phyloP scores from a whole-genome alignment of 1,139 yeast species.

The Kluyveromyces sp. region DNA sequence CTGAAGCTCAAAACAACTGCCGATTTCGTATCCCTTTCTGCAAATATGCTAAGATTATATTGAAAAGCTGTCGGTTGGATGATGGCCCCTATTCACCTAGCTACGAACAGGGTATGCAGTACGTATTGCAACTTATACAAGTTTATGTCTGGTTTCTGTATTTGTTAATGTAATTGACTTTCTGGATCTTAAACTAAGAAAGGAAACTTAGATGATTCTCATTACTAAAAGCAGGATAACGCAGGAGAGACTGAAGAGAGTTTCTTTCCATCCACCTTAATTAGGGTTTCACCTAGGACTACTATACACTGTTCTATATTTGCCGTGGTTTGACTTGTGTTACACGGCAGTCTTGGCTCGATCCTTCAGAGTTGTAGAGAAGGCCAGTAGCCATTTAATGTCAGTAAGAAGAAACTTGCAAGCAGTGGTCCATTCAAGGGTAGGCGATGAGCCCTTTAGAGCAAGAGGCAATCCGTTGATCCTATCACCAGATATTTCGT shows the following conservation, averaged over 20 bases:
- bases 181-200: not conserved
- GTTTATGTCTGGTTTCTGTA: not conserved
- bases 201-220: not conserved
- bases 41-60: no score
- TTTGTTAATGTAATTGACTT: not conserved
- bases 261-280: no score
- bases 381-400: conserved; percentile 36
- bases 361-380: conserved; percentile 22
- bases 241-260: not conserved
- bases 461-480: conserved; percentile 76
- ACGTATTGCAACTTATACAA: not conserved
- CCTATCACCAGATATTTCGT: conserved; percentile 51
- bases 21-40: no score
- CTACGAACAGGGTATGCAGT: no score
- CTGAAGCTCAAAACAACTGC: no score
- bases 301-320: not conserved
- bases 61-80: no score
- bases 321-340: not conserved
- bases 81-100: no score
- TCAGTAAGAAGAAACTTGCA: conserved; percentile 77
- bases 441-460: conserved; percentile 54
- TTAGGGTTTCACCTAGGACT: no score
- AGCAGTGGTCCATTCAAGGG: conserved; percentile 85
- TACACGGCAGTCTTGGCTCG: conserved; percentile 3
- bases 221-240: not conserved